A percentile compares a stretch with the other conserved stretches of the same genome.
phyloP scores from a whole-genome alignment of 2,329 filamentous ascomycete genomes.

The Fusarium concolor region DNA sequence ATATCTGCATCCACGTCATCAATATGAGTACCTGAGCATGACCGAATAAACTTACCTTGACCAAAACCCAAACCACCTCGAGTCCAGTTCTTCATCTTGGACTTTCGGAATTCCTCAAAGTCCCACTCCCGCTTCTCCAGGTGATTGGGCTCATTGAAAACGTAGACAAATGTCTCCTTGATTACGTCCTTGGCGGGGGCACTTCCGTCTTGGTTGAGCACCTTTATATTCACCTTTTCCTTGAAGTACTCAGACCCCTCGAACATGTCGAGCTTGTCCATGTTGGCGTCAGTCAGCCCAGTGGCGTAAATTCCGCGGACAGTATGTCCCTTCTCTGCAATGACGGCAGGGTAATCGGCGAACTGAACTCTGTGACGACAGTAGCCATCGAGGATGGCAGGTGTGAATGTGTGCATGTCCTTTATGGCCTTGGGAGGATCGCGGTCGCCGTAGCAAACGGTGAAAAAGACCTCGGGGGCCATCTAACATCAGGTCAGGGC shows the following conservation, averaged over 20 bases:
- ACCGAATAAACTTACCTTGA: slow-evolving; percentile 48
- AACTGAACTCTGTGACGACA: slow-evolving; percentile 74
- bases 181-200: slow-evolving; percentile 57
- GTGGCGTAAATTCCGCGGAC: slow-evolving; percentile 83
- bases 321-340: slow-evolving; percentile 63
- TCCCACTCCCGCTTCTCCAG: slow-evolving; percentile 88
- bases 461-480: slow-evolving; percentile 87
- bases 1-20: slow-evolving; percentile 34
- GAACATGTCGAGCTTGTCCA: slow-evolving; percentile 81
- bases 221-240: slow-evolving; percentile 64
- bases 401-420: slow-evolving; percentile 72
- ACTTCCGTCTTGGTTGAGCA: slow-evolving; percentile 57
- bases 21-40: slow-evolving; percentile 9
- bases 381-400: slow-evolving; percentile 80
- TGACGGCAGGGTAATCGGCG: slow-evolving; percentile 86
- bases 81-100: slow-evolving; percentile 73
- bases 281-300: slow-evolving; percentile 81
- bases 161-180: slow-evolving; percentile 71
- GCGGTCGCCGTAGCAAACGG: slow-evolving; percentile 77
- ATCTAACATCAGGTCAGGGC: slow-evolving; percentile 63
- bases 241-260: slow-evolving; percentile 81
- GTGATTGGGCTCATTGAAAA: slow-evolving; percentile 63
- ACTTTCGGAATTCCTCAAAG: slow-evolving; percentile 81
- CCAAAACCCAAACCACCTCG: slow-evolving; percentile 61
- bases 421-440: slow-evolving; percentile 60